Percentiles rank a stretch among this genome's conserved stretches.
Conservation (phyloP, 2,329 filamentous ascomycete species). For the Fusarium sp. region DNA sequence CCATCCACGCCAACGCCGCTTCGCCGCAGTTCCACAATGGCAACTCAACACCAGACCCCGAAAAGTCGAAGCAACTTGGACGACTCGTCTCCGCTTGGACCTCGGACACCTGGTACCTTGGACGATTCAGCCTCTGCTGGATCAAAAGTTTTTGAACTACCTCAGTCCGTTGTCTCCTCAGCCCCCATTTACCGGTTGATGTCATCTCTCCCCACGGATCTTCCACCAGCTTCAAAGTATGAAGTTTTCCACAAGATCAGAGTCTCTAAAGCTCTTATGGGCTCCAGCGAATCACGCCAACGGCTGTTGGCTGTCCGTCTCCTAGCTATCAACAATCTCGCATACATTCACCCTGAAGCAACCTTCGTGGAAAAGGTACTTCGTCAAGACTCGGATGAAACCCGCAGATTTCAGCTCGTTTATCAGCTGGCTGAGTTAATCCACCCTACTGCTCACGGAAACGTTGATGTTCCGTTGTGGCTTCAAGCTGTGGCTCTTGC, state of each 20-base stretch:
- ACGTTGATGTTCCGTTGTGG: constrained; percentile 74
- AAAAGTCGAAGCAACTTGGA: constrained; percentile 52
- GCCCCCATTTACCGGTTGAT: constrained; percentile 68
- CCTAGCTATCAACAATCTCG: constrained; percentile 88
- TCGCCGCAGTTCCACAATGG: constrained; percentile 72
- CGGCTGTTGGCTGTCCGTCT: constrained; percentile 83
- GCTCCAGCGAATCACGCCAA: constrained; percentile 73
- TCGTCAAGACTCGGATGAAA: constrained; percentile 88
- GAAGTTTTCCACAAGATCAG: constrained; percentile 87
- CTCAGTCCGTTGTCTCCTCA: constrained; percentile 64
- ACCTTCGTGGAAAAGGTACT: constrained; percentile 89
- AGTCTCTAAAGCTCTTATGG: constrained; percentile 81
- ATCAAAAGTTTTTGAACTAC: constrained; percentile 73
- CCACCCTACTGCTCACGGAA: constrained; percentile 79
- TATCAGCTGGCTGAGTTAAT: constrained; percentile 94
- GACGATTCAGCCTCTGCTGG: constrained; percentile 53
- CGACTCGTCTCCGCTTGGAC: constrained; percentile 63
- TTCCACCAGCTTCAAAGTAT: constrained; percentile 80
- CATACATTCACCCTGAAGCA: constrained; percentile 85
- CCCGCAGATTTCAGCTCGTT: constrained; percentile 85
- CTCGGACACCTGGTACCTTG: constrained; percentile 54
- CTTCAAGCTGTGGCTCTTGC: constrained; percentile 85
- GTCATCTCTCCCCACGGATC: constrained; percentile 65
- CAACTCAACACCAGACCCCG: constrained; percentile 55
- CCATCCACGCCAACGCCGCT: constrained; percentile 81